A percentile compares a stretch with the other conserved stretches of the same genome.
phyloP scores from a whole-genome alignment of 148 eudicot genomes.

The Dianthus caryophyllus region DNA sequence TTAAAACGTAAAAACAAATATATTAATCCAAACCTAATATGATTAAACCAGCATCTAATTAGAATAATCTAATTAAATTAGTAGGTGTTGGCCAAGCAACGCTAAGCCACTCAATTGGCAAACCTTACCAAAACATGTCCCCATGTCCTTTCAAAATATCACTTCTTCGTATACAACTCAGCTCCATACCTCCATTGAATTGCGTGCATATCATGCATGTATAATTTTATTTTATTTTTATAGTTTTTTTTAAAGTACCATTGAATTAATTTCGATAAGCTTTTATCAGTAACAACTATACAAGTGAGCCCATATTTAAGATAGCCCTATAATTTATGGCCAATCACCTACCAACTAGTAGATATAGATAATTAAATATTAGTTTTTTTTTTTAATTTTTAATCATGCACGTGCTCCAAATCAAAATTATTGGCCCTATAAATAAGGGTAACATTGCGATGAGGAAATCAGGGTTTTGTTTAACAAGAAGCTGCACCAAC shows the following conservation, averaged over 20 bases:
- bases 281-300: too few species aligned
- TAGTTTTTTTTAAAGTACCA: too few species aligned
- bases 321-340: background rate
- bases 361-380: too few species aligned
- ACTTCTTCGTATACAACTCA: too few species aligned
- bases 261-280: too few species aligned
- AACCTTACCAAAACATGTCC: background rate
- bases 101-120: background rate
- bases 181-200: too few species aligned
- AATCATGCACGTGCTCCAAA: conserved; percentile 16
- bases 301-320: background rate
- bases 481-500: background rate
- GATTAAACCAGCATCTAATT: too few species aligned
- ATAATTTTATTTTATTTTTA: too few species aligned
- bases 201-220: too few species aligned
- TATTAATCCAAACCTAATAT: too few species aligned
- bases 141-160: background rate
- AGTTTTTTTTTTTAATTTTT: background rate
- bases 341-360: background rate
- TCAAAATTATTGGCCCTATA: background rate
- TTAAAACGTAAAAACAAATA: too few species aligned
- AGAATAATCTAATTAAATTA: too few species aligned
- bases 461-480: background rate
- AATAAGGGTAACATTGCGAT: background rate
- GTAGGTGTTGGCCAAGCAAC: background rate